Evolutionary conservation across 1,139 yeast species (phyloP).

Genomic region (Kodamaea plutei): DNA sequence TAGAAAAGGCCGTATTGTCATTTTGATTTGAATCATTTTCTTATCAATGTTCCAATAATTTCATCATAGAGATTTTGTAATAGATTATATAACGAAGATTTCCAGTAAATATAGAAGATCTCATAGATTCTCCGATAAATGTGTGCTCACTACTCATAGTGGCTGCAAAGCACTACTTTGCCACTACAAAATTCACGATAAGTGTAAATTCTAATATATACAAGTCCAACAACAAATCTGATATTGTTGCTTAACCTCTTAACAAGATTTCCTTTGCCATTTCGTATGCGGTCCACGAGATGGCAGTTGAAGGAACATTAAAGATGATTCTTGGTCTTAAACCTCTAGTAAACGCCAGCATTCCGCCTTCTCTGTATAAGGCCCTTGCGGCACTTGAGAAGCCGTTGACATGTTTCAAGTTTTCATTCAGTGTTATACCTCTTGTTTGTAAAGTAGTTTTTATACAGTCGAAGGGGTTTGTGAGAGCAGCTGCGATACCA

Average conservation of each 20-base stretch:
- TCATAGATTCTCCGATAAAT: no score
- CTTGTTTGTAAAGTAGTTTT: constrained; percentile 87
- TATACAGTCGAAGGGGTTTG: constrained; percentile 93
- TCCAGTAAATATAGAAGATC: no score
- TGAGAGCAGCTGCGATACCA: constrained; percentile 92
- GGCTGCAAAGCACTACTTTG: no score
- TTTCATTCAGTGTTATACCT: constrained; percentile 49
- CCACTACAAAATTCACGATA: neutral
- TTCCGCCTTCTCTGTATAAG: constrained; percentile 63
- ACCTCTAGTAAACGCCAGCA: constrained; percentile 74
- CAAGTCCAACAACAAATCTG: no score
- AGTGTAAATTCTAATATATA: constrained; percentile 5
- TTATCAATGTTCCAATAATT: no score
- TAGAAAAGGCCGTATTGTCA: no score
- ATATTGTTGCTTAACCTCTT: constrained; percentile 11
- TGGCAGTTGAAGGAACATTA: constrained; percentile 95
- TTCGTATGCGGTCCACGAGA: constrained; percentile 97
- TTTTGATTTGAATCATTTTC: no score
- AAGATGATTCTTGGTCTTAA: constrained; percentile 87
- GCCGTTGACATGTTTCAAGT: constrained; percentile 60
- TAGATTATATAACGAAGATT: no score
- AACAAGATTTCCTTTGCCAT: constrained; percentile 79
- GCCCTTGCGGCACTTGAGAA: constrained; percentile 69
- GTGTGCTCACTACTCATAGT: no score
- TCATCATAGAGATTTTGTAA: no score